Evolutionary conservation across 139 green algal species (phyloP).

Genomic region (Coelastrella sp.): DNA sequence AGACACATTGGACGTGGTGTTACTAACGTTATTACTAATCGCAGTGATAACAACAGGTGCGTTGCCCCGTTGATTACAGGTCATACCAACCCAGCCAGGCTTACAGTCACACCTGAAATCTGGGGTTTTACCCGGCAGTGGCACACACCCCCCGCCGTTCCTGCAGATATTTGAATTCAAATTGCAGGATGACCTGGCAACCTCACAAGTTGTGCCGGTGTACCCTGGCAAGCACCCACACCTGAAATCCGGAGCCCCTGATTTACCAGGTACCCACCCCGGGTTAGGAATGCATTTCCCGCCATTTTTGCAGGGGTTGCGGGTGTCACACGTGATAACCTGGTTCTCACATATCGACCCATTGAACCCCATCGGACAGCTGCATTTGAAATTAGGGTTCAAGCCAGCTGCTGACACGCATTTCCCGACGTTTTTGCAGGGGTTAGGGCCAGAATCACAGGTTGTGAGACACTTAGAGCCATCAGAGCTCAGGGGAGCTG

Average conservation of each 20-base stretch:
- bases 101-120: background rate
- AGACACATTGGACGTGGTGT: background rate
- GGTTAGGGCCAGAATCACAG: background rate
- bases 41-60: background rate
- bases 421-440: background rate
- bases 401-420: slow-evolving; percentile 1
- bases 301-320: slow-evolving; percentile 27
- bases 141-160: background rate
- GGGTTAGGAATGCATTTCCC: background rate
- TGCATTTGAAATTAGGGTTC: slow-evolving; percentile 35
- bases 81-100: background rate
- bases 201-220: background rate
- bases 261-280: background rate
- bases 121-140: background rate
- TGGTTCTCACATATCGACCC: background rate
- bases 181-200: background rate
- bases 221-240: background rate
- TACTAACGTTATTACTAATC: background rate
- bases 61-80: background rate
- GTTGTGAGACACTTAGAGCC: background rate
- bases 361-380: background rate
- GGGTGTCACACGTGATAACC: background rate
- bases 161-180: background rate
- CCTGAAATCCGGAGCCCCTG: background rate
- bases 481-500: background rate